These are phyloP conservation scores for Skeletonema tropicum DNA, from an alignment of 108 stramenopile species.

Conservation along the genomic window DNA sequence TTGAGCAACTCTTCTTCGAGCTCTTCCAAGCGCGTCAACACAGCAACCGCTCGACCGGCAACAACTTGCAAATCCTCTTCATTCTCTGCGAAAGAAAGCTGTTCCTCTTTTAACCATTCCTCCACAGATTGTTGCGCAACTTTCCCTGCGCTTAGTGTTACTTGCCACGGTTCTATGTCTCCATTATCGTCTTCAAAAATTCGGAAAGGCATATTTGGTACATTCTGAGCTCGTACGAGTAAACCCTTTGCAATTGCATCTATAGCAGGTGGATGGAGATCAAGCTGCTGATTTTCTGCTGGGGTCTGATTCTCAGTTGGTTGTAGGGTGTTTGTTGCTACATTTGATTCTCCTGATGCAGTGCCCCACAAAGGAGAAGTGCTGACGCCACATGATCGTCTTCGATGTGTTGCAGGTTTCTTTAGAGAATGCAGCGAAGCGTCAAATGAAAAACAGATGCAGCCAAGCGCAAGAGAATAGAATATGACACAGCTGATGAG, in stretches of 20 bases:
- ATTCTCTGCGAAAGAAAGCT: conserved; percentile 6
- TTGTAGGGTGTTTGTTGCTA: conserved; percentile 3
- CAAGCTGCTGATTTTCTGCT: not conserved
- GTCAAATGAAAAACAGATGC: conserved; percentile 3
- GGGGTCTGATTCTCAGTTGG: not conserved
- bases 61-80: conserved; percentile 27
- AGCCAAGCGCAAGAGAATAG: not conserved
- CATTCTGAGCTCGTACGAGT: conserved; percentile 41
- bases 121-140: conserved; percentile 34
- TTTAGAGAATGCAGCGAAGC: conserved; percentile 26
- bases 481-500: not conserved
- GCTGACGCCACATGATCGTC: not conserved
- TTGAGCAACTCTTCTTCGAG: conserved; percentile 40
- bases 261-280: conserved; percentile 34
- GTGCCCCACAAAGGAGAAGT: not conserved
- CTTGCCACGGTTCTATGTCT: conserved; percentile 44
- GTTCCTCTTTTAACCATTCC: conserved; percentile 6
- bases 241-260: conserved; percentile 30
- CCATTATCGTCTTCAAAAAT: conserved; percentile 30
- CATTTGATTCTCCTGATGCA: not conserved
- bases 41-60: conserved; percentile 28
- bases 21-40: conserved; percentile 34
- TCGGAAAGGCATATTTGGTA: conserved; percentile 28
- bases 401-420: conserved; percentile 10
- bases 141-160: conserved; percentile 35